Percentiles rank a stretch among this genome's conserved stretches.
These are phyloP conservation scores for Thermothielavioides terrestris DNA, from an alignment of 495 filamentous ascomycete genomes.

Conservation along the genomic window DNA sequence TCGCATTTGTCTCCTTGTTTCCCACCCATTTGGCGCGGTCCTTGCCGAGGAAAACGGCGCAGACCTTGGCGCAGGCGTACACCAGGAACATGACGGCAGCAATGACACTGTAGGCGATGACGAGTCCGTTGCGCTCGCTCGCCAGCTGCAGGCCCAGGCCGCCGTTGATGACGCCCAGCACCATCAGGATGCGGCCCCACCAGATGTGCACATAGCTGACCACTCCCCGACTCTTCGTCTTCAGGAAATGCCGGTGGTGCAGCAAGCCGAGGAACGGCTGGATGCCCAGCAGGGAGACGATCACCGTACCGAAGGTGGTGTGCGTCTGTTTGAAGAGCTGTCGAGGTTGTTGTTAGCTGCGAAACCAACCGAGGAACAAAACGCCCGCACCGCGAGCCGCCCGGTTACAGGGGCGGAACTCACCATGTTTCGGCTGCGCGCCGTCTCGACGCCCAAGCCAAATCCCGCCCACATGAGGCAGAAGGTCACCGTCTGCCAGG, in stretches of 20 bases:
- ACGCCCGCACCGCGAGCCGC: too few relatives aligned
- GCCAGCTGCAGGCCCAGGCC: constrained; percentile 56
- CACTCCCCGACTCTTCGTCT: constrained; percentile 38
- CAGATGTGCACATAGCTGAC: constrained; percentile 60
- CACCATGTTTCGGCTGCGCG: constrained; percentile 26
- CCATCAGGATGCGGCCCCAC: constrained; percentile 55
- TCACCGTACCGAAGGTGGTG: constrained; percentile 49
- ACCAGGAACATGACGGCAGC: constrained; percentile 43
- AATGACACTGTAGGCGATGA: constrained; percentile 53
- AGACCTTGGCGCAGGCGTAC: constrained; percentile 31
- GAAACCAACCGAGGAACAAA: too few relatives aligned
- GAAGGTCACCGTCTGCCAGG: constrained; percentile 50
- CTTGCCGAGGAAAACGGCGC: neutral
- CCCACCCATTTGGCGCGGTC: neutral
- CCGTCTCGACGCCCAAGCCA: constrained; percentile 49
- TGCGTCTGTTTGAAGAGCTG: constrained; percentile 37
- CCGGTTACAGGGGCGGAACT: too few relatives aligned
- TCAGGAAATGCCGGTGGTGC: constrained; percentile 53
- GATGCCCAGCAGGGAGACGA: constrained; percentile 48
- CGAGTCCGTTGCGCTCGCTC: constrained; percentile 30
- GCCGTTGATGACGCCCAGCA: constrained; percentile 62
- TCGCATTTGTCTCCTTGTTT: too few relatives aligned
- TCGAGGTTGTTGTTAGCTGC: constrained; percentile 3
- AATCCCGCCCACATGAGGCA: constrained; percentile 51
- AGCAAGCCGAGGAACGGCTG: constrained; percentile 57